phyloP scores from a whole-genome alignment of 2,329 filamentous ascomycete species.

The Botryosphaeria dothidea region DNA sequence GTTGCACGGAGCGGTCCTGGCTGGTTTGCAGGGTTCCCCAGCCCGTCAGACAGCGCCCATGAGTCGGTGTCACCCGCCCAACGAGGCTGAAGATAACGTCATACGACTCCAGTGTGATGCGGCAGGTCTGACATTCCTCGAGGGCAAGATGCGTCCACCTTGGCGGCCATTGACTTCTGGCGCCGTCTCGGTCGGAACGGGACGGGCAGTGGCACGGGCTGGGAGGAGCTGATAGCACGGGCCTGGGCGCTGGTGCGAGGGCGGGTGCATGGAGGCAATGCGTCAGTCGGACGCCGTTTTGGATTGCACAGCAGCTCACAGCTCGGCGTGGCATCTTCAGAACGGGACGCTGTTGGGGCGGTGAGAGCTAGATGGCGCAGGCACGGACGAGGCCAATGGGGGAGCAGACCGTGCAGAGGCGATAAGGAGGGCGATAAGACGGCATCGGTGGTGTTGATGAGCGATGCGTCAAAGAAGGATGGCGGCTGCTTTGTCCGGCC shows the following conservation, averaged over 20 bases:
- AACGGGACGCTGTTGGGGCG: not conserved
- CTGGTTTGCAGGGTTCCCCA: not conserved
- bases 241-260: not conserved
- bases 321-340: not conserved
- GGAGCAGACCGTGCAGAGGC: not conserved
- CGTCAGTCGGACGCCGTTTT: not conserved
- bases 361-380: not conserved
- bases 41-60: not conserved
- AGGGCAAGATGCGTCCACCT: not conserved
- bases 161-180: not conserved
- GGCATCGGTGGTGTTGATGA: slow-evolving; percentile 11
- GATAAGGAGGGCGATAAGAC: slow-evolving; percentile 12
- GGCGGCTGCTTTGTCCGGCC: slow-evolving; percentile 4
- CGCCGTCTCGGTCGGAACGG: too few relatives aligned
- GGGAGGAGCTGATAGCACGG: not conserved
- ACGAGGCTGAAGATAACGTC: slow-evolving; percentile 15
- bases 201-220: not conserved
- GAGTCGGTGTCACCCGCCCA: not conserved
- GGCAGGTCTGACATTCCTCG: not conserved
- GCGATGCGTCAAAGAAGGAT: not conserved
- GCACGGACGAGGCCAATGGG: not conserved
- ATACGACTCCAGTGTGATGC: not conserved
- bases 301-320: not conserved
- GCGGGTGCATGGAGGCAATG: not conserved
- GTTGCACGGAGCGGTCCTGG: not conserved